A percentile compares a stretch with the other conserved stretches of the same genome.
These are phyloP conservation scores for Penicillium digitatum DNA, from an alignment of 2,329 filamentous ascomycete genomes.

Conservation along the genomic window DNA sequence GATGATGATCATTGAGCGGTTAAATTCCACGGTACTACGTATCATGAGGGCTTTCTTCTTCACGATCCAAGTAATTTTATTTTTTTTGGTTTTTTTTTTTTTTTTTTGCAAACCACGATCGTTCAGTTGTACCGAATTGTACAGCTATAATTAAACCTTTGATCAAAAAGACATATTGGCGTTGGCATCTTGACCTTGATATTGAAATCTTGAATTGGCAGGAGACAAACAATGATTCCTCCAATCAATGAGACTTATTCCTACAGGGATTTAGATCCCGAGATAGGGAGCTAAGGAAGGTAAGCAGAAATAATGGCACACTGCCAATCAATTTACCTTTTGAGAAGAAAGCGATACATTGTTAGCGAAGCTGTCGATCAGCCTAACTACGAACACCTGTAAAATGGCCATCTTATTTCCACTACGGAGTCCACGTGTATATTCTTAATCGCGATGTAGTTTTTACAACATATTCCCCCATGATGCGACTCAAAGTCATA, in stretches of 20 bases:
- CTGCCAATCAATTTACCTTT: neutral
- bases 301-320: neutral
- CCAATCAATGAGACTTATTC: constrained; percentile 2
- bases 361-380: neutral
- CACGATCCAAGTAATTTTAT: too few relatives aligned
- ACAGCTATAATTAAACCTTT: neutral
- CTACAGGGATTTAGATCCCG: constrained; percentile 17
- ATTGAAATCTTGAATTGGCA: constrained; percentile 1
- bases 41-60: neutral
- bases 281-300: constrained; percentile 2
- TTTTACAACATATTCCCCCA: neutral
- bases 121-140: neutral
- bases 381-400: neutral
- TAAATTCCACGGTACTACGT: neutral
- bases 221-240: neutral
- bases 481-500: neutral
- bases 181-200: neutral
- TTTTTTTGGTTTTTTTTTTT: too few relatives aligned
- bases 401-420: neutral
- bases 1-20: constrained; percentile 11
- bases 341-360: neutral
- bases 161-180: neutral
- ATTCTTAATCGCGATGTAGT: neutral
- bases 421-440: neutral
- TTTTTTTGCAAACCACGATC: neutral